Conservation (phyloP, 2,329 filamentous ascomycete genomes). For the Blastomyces emzantsi region DNA sequence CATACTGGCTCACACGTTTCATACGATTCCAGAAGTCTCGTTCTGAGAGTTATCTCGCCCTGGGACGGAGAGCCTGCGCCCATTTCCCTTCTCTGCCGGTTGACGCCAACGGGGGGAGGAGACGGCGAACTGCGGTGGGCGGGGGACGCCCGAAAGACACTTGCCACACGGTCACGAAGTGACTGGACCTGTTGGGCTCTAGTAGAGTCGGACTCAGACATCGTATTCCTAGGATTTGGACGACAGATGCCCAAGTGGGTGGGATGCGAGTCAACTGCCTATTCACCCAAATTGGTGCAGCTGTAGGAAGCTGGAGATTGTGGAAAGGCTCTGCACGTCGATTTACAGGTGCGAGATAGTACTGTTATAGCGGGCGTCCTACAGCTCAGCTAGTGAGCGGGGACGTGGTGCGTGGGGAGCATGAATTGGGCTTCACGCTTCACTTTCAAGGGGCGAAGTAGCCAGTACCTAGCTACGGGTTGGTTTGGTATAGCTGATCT, state of each 20-base stretch:
- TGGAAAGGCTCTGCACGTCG: not conserved
- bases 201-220: slow-evolving; percentile 24
- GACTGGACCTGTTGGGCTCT: slow-evolving; percentile 20
- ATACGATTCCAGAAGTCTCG: slow-evolving; percentile 34
- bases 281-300: not conserved
- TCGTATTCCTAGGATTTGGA: slow-evolving; percentile 12
- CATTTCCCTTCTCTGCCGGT: slow-evolving; percentile 5
- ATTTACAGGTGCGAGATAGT: not conserved
- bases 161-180: slow-evolving; percentile 25
- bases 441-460: not conserved
- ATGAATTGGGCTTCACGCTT: not conserved
- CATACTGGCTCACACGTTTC: slow-evolving; percentile 29
- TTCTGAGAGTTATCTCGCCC: slow-evolving; percentile 26
- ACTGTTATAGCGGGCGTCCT: not conserved
- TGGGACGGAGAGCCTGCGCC: not conserved
- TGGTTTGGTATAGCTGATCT: too few species aligned
- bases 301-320: not conserved
- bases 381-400: not conserved
- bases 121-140: slow-evolving; percentile 14
- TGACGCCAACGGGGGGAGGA: slow-evolving; percentile 9
- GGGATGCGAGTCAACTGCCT: not conserved
- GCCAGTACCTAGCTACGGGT: not conserved
- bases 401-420: not conserved
- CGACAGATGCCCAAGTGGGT: slow-evolving; percentile 5
- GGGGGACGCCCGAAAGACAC: slow-evolving; percentile 23